Evolutionary conservation across 768 basidiomycete species (phyloP).

Genomic region (Agrocybe pediades): DNA sequence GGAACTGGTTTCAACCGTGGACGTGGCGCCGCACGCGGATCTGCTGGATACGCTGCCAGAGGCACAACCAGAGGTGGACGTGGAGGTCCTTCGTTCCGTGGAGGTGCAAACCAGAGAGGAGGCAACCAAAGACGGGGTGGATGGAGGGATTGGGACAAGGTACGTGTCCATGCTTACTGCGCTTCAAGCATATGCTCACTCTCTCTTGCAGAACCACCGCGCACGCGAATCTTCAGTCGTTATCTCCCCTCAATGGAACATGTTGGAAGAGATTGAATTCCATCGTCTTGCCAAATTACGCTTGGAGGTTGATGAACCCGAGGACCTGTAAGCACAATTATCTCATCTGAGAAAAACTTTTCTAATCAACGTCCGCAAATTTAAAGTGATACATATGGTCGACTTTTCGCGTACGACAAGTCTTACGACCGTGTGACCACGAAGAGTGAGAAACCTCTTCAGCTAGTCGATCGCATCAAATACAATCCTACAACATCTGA

Average conservation of each 20-base stretch:
- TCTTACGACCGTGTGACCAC: conserved; percentile 94
- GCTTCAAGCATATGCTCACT: neutral
- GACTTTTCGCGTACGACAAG: conserved; percentile 91
- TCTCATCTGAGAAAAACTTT: conserved; percentile 7
- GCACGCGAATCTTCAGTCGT: conserved; percentile 91
- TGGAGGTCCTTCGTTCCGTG: conserved; percentile 45
- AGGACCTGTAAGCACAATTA: conserved; percentile 68
- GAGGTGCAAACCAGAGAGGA: conserved; percentile 49
- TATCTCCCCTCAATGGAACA: conserved; percentile 90
- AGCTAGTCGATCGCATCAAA: conserved; percentile 91
- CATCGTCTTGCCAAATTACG: conserved; percentile 87
- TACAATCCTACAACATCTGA: conserved; percentile 99
- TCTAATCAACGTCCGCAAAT: conserved; percentile 9
- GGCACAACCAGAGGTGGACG: conserved; percentile 48
- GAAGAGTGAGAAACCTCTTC: conserved; percentile 87
- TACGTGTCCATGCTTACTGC: conserved; percentile 29
- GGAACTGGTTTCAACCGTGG: conserved; percentile 68
- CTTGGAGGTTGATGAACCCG: conserved; percentile 91
- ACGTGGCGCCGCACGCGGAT: conserved; percentile 53
- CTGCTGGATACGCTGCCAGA: conserved; percentile 40
- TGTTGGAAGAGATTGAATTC: conserved; percentile 98
- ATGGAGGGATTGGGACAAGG: conserved; percentile 97
- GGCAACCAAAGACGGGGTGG: conserved; percentile 54
- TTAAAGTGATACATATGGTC: conserved; percentile 81
- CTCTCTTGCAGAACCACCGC: conserved; percentile 63